A percentile compares a stretch with the other conserved stretches of the same genome.
Evolutionary conservation across 2,329 filamentous ascomycete genomes (phyloP).

Genomic region (Pseudopyrenochaeta lycopersici): DNA sequence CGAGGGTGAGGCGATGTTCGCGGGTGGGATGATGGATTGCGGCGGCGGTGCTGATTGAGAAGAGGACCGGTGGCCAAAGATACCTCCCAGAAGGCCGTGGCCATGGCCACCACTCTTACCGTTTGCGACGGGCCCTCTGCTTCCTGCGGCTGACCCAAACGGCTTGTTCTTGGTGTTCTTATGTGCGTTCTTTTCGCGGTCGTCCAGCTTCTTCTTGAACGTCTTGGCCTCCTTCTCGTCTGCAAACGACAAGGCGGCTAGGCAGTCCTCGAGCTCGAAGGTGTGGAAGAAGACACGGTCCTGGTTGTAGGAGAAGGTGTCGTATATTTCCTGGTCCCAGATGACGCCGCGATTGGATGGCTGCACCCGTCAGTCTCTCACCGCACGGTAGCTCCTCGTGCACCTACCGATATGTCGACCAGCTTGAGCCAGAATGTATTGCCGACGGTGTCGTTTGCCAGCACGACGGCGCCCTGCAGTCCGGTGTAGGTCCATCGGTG

Average conservation of each 20-base stretch:
- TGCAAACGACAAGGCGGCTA: constrained; percentile 88
- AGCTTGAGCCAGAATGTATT: constrained; percentile 98
- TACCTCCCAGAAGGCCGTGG: constrained; percentile 61
- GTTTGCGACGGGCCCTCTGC: constrained; percentile 31
- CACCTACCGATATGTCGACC: constrained; percentile 89
- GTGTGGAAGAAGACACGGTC: constrained; percentile 98
- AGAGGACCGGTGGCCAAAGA: constrained; percentile 61
- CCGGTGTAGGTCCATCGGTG: constrained; percentile 94
- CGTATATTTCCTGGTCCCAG: constrained; percentile 85
- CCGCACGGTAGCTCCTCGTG: neutral
- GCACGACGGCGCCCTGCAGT: constrained; percentile 87
- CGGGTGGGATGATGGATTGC: constrained; percentile 60
- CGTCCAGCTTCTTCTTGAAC: constrained; percentile 97
- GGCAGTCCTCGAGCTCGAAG: constrained; percentile 92
- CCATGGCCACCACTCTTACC: constrained; percentile 42
- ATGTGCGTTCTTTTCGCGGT: constrained; percentile 93
- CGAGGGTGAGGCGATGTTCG: constrained; percentile 50
- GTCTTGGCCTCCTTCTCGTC: constrained; percentile 98
- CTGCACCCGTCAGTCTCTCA: constrained; percentile 61
- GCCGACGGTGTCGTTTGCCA: constrained; percentile 93
- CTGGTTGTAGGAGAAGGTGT: constrained; percentile 93
- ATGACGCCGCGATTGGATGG: constrained; percentile 41
- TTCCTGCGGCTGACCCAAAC: constrained; percentile 62
- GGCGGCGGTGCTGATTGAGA: constrained; percentile 52
- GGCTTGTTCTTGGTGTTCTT: constrained; percentile 83